Base-by-base conservation (phyloP, 805 yeast species). In the Babjeviella inositovora region DNA sequence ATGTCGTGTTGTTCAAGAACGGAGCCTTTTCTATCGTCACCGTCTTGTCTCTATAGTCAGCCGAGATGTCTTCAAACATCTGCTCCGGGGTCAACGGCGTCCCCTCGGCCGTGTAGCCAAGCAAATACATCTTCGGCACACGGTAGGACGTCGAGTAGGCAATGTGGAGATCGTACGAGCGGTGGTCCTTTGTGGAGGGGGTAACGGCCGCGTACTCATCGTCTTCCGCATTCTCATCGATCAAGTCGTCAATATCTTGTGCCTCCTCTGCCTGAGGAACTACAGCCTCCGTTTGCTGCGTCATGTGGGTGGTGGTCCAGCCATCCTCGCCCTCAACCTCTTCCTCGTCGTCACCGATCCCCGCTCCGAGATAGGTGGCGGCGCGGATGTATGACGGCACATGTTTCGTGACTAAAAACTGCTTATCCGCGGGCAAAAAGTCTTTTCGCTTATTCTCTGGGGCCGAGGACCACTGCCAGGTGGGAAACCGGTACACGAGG, bases 21-120 rank as follows among this genome's bases (percentile, higher is more conserved):
- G 98, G 97, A 5, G 93, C 73, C 32, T 68, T 70, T 47, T 90
- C 98, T 28, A 90, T 87, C 0, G 98, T 90, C 11, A 87, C 98
- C 2, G 98, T 90, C 49, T 90, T 90, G 38, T 87, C 82, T 39
- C 87, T 70, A 47, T 90, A 90, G 43, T 90, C 98, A 18, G 75
- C 65, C 2, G 85, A 67, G 21, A 90, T 82, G 46, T 90, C 98
- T 41, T 87, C 92, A 50, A 85, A 84, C 97, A 90, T 90, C 38
- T 77, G 74, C 16, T 70, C 60, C 2, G 97, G 95, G 15, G 77
- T 56, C 18, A 90, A 53, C 2, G 97, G 98, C 9, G 71, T 61
- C 0, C 98, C 97, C 30, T 76, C 68, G 7, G 71, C 58, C 39
- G 70, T 72, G 52, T 70, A 90, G 0, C 98, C 98, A 8, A 81